Conservation (phyloP, 2,329 filamentous ascomycete genomes). For the Pseudomassariella vexata region DNA sequence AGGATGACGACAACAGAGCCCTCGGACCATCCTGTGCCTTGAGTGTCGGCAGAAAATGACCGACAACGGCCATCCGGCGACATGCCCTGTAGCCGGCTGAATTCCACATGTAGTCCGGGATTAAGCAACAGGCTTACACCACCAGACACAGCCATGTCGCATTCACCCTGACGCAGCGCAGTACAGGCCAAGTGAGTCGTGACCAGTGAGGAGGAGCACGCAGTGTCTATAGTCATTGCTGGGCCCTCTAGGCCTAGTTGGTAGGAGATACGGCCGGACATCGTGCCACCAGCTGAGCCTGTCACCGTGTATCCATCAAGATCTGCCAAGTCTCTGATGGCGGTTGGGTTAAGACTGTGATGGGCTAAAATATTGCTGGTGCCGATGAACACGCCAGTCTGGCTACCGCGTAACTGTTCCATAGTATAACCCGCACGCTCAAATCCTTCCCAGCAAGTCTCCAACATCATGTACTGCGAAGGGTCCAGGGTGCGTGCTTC, state of each 20-base stretch:
- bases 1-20: slow-evolving; percentile 13
- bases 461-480: slow-evolving; percentile 18
- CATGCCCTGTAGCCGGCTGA: slow-evolving; percentile 11
- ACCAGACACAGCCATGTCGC: slow-evolving; percentile 13
- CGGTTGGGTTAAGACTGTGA: slow-evolving; percentile 9
- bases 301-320: slow-evolving; percentile 20
- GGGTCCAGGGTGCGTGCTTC: slow-evolving; percentile 18
- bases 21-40: slow-evolving; percentile 15
- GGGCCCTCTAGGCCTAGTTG: slow-evolving; percentile 18
- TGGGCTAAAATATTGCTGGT: slow-evolving; percentile 17
- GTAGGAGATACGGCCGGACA: slow-evolving; percentile 20
- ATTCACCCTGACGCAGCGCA: slow-evolving; percentile 15
- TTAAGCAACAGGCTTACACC: slow-evolving; percentile 14
- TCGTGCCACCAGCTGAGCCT: slow-evolving; percentile 16
- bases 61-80: slow-evolving; percentile 14
- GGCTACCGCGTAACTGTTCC: slow-evolving; percentile 16
- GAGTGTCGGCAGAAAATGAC: slow-evolving; percentile 12
- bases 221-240: slow-evolving; percentile 20
- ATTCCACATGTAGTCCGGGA: slow-evolving; percentile 15
- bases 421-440: slow-evolving; percentile 18
- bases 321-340: slow-evolving; percentile 9
- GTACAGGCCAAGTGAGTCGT: slow-evolving; percentile 15
- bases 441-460: slow-evolving; percentile 19
- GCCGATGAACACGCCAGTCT: slow-evolving; percentile 20
- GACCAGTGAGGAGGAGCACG: slow-evolving; percentile 16